These are phyloP conservation scores for Actinomortierella ambigua DNA, from an alignment of 371 early-diverging fungal genomes.

Conservation along the genomic window DNA sequence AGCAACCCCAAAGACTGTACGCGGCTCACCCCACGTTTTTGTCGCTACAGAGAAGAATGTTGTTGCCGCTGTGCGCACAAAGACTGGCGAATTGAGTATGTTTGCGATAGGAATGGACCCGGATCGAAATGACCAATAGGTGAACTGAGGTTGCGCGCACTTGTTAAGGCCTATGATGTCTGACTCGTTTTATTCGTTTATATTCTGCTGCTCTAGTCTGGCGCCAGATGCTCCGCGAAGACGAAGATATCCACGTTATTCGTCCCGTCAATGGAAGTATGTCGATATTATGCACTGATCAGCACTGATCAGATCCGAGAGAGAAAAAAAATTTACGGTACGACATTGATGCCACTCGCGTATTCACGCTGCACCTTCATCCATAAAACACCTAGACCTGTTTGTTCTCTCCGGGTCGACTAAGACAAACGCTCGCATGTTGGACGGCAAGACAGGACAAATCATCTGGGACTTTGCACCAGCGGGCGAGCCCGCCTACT, in stretches of 20 bases:
- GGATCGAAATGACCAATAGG: too few relatives aligned
- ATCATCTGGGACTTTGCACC: constrained; percentile 50
- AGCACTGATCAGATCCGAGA: constrained; percentile 1
- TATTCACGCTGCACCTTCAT: background rate
- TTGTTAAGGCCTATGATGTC: background rate
- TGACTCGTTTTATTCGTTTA: background rate
- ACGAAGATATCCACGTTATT: constrained; percentile 23
- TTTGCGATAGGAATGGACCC: background rate
- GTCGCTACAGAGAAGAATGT: constrained; percentile 69
- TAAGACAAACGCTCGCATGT: constrained; percentile 52
- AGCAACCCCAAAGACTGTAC: constrained; percentile 19
- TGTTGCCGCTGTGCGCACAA: constrained; percentile 58
- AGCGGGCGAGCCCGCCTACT: constrained; percentile 48
- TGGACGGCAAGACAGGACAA: constrained; percentile 53
- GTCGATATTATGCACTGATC: constrained; percentile 15
- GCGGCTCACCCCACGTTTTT: constrained; percentile 50
- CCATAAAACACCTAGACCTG: constrained; percentile 42
- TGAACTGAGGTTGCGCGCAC: too few relatives aligned
- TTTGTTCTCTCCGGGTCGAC: constrained; percentile 49
- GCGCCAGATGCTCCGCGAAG: constrained; percentile 54
- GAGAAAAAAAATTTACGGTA: background rate
- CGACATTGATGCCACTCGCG: background rate
- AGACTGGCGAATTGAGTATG: constrained; percentile 65
- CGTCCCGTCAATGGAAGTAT: constrained; percentile 34
- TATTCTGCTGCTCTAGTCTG: constrained; percentile 40